Evolutionary conservation across 202 grass and related monocot genomes (phyloP).

Genomic region (Setaria italica): DNA sequence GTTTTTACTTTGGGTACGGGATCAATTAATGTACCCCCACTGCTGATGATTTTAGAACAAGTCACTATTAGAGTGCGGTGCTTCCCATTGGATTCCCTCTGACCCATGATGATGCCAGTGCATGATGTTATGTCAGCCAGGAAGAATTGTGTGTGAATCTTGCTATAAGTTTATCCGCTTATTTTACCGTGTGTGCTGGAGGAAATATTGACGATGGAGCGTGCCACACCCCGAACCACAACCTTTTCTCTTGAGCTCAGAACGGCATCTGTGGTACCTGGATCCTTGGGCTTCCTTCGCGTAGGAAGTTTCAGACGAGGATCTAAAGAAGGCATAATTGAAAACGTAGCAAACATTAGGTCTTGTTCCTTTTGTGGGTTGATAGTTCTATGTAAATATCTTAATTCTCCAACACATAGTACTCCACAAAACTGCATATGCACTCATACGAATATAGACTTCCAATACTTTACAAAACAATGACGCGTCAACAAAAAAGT

Average conservation of each 20-base stretch:
- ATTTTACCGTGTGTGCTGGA: background rate
- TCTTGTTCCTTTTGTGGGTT: background rate
- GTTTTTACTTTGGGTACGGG: background rate
- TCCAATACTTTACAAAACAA: too few relatives aligned
- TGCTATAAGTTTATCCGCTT: background rate
- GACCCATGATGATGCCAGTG: background rate
- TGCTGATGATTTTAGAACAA: background rate
- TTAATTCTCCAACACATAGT: background rate
- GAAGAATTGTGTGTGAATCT: background rate
- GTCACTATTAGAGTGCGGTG: background rate
- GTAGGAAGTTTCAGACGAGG: background rate
- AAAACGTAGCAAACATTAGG: background rate
- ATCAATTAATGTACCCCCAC: background rate
- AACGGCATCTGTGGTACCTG: background rate
- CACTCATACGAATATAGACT: background rate
- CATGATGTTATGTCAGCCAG: background rate
- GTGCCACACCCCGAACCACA: background rate
- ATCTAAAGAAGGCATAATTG: background rate
- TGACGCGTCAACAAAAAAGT: background rate
- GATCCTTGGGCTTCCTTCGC: background rate
- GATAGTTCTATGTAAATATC: background rate
- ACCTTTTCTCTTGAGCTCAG: background rate
- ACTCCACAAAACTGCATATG: background rate
- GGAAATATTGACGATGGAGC: conserved; percentile 11
- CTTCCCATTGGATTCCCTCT: background rate